Percentiles rank a stretch among this genome's conserved stretches.
These are phyloP conservation scores for Pseudocercospora musae DNA, from an alignment of 2,329 filamentous ascomycete species.

Conservation along the genomic window DNA sequence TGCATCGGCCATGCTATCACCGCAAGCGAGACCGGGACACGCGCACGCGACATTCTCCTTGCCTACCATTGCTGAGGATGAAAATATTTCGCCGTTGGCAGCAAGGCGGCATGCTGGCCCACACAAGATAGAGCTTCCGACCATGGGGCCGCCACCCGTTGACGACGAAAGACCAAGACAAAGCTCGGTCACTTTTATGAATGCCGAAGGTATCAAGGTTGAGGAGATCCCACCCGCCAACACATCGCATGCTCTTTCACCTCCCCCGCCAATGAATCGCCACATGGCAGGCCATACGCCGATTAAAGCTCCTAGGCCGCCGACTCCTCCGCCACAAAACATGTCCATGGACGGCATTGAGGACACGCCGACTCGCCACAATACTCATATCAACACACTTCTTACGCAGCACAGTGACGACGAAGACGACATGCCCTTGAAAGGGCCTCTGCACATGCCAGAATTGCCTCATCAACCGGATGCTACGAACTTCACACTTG, in stretches of 20 bases:
- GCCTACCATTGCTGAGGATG: conserved; percentile 36
- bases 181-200: conserved; percentile 26
- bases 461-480: conserved; percentile 34
- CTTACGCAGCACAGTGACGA: conserved; percentile 28
- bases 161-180: conserved; percentile 17
- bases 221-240: conserved; percentile 34
- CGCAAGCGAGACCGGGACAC: conserved; percentile 9
- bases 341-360: conserved; percentile 31
- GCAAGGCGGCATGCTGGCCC: conserved; percentile 28
- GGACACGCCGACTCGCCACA: conserved; percentile 37
- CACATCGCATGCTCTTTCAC: conserved; percentile 26
- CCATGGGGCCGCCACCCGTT: conserved; percentile 13
- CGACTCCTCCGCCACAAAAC: conserved; percentile 29
- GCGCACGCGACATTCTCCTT: conserved; percentile 18
- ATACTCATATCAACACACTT: conserved; percentile 35
- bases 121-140: conserved; percentile 25
- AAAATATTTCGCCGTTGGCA: conserved; percentile 28
- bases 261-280: conserved; percentile 32
- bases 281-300: conserved; percentile 36
- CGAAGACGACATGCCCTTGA: conserved; percentile 34
- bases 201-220: conserved; percentile 26
- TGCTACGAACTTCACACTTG: conserved; percentile 37
- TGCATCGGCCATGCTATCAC: conserved; percentile 18
- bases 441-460: conserved; percentile 36
- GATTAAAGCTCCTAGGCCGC: conserved; percentile 29